Evolutionary conservation across 1,284 basidiomycete genomes (phyloP).

Genomic region (Mrakiaceae sp.): DNA sequence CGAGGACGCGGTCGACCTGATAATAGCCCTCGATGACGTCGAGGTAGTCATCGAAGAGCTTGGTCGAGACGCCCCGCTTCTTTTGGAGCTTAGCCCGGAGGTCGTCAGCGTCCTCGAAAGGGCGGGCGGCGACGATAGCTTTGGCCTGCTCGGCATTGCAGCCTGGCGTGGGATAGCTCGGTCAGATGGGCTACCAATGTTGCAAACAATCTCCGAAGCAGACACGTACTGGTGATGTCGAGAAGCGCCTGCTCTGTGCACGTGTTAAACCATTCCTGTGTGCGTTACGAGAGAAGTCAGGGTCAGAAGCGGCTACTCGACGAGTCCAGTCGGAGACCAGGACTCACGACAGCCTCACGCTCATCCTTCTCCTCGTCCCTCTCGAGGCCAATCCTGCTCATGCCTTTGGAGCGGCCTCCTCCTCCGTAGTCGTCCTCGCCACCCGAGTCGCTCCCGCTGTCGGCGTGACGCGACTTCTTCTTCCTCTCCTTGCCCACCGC

Average conservation of each 20-base stretch:
- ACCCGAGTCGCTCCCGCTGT: conserved; percentile 48
- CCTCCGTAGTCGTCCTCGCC: conserved; percentile 29
- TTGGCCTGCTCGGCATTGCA: conserved; percentile 73
- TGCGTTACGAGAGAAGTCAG: conserved; percentile 37
- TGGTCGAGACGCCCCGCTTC: conserved; percentile 82
- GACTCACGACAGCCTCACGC: conserved; percentile 23
- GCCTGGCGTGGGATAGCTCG: conserved; percentile 41
- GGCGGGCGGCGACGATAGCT: conserved; percentile 66
- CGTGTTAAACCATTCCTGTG: conserved; percentile 51
- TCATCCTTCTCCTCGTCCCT: conserved; percentile 25
- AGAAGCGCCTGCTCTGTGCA: conserved; percentile 61
- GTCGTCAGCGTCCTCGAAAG: conserved; percentile 68
- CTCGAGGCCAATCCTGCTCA: conserved; percentile 19
- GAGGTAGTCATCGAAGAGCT: conserved; percentile 81
- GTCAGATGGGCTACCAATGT: conserved; percentile 18
- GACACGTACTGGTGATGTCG: conserved; percentile 68
- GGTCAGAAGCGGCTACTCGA: conserved; percentile 50
- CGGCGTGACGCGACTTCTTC: conserved; percentile 14
- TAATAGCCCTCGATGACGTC: conserved; percentile 83
- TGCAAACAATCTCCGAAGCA: neutral
- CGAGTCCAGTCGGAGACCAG: conserved; percentile 2
- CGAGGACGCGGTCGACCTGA: conserved; percentile 78
- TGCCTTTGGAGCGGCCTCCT: conserved; percentile 22
- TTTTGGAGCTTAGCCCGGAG: conserved; percentile 67
- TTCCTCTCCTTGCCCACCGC: neutral